Evolutionary conservation across 371 early-diverging fungal species (phyloP).

Genomic region (Syncephalis plumigaleata): DNA sequence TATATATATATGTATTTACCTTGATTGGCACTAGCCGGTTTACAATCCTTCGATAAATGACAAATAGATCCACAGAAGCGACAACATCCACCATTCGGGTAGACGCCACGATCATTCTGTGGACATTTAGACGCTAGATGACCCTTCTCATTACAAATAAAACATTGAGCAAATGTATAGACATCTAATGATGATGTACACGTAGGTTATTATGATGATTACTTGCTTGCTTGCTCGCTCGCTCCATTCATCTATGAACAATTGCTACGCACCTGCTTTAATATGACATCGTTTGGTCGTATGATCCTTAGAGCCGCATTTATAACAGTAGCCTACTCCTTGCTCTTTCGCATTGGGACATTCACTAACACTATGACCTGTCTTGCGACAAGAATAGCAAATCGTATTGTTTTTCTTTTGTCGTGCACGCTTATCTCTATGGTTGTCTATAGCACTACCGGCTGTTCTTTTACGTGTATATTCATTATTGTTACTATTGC

Average conservation of each 20-base stretch:
- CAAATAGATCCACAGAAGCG: slow-evolving; percentile 66
- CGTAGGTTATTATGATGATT: neutral
- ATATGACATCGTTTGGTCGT: slow-evolving; percentile 53
- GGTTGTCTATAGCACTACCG: neutral
- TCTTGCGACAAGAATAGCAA: slow-evolving; percentile 71
- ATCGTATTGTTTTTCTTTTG: slow-evolving; percentile 20
- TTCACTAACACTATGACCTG: slow-evolving; percentile 63
- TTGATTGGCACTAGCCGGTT: neutral
- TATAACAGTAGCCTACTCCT: slow-evolving; percentile 57
- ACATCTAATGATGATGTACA: slow-evolving; percentile 7
- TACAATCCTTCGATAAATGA: slow-evolving; percentile 78
- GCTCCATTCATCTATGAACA: neutral
- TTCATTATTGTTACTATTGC: neutral
- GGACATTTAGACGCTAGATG: slow-evolving; percentile 71
- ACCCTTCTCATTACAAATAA: slow-evolving; percentile 67
- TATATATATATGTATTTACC: neutral
- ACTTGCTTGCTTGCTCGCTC: no score
- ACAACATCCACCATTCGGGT: slow-evolving; percentile 85
- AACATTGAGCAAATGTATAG: slow-evolving; percentile 62
- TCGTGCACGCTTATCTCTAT: neutral
- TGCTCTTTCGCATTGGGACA: slow-evolving; percentile 42
- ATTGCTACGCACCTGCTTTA: slow-evolving; percentile 6
- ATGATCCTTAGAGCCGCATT: slow-evolving; percentile 74
- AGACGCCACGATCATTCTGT: slow-evolving; percentile 73
- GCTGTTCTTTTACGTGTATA: neutral